These are phyloP conservation scores for Metarhizium anisopliae DNA, from an alignment of 2,329 filamentous ascomycete species.

Conservation along the genomic window DNA sequence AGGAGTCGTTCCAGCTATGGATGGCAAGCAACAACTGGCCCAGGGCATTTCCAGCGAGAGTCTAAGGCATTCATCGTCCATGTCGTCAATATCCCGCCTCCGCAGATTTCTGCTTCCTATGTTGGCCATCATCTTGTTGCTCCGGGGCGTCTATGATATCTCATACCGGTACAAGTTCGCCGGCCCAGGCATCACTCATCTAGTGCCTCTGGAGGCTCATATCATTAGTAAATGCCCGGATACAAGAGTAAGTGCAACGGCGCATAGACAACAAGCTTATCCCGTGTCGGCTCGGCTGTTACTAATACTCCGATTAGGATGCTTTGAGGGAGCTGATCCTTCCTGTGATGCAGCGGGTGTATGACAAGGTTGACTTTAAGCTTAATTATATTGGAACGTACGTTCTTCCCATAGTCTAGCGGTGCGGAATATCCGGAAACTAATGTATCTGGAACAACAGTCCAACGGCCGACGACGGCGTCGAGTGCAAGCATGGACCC, in stretches of 20 bases:
- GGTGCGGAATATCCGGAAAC: background rate
- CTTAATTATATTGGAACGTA: conserved; percentile 84
- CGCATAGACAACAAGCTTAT: background rate
- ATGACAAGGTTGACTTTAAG: conserved; percentile 81
- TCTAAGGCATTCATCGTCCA: background rate
- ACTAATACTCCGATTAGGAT: conserved; percentile 34
- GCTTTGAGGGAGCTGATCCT: conserved; percentile 75
- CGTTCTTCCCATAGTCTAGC: conserved; percentile 15
- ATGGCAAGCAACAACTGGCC: conserved; percentile 1
- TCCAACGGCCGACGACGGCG: conserved; percentile 67
- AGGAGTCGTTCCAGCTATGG: background rate
- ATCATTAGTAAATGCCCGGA: conserved; percentile 98
- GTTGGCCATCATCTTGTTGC: background rate
- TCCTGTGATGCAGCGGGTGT: conserved; percentile 74
- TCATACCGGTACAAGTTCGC: background rate
- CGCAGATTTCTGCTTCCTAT: conserved; percentile 5
- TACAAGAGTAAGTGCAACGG: conserved; percentile 44
- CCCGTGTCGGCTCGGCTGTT: background rate
- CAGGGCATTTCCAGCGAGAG: background rate
- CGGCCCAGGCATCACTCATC: conserved; percentile 6
- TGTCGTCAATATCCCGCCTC: conserved; percentile 1
- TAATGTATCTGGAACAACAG: conserved; percentile 24
- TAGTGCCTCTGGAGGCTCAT: conserved; percentile 80
- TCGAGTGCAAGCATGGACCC: conserved; percentile 83
- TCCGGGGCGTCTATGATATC: background rate